phyloP scores from a whole-genome alignment of 1,284 basidiomycete species.

The Puccinia coronata region DNA sequence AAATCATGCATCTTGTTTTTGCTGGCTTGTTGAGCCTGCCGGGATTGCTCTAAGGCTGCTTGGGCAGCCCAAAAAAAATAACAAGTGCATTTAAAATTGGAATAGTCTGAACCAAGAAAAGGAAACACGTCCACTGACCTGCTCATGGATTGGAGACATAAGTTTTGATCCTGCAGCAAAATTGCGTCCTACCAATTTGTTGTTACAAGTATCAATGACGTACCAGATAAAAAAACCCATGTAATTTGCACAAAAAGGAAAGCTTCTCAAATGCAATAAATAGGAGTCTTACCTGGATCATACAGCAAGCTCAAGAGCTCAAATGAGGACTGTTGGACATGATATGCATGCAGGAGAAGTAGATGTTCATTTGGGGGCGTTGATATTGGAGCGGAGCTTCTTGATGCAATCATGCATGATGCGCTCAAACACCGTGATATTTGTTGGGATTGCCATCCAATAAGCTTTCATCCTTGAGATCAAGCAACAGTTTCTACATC shows the following conservation, averaged over 20 bases:
- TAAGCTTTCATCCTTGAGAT: constrained; percentile 83
- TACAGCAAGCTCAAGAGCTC: constrained; percentile 41
- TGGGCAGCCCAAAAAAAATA: constrained; percentile 29
- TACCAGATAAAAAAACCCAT: not conserved
- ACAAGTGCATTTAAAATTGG: not conserved
- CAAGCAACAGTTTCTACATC: constrained; percentile 81
- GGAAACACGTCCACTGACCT: constrained; percentile 16
- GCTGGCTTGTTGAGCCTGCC: constrained; percentile 36
- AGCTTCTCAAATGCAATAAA: not conserved
- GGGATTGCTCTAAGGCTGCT: constrained; percentile 37
- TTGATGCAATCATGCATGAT: constrained; percentile 97
- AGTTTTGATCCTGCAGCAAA: constrained; percentile 25
- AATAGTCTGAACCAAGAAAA: not conserved
- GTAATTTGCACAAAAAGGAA: not conserved
- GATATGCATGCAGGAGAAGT: constrained; percentile 85
- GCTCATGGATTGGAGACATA: constrained; percentile 38
- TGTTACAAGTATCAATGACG: constrained; percentile 38
- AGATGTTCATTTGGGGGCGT: constrained; percentile 97
- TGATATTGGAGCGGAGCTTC: constrained; percentile 86
- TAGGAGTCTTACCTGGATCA: constrained; percentile 53
- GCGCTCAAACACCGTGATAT: constrained; percentile 80
- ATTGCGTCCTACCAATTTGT: constrained; percentile 37
- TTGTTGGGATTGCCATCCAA: constrained; percentile 75
- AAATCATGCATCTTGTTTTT: constrained; percentile 36
- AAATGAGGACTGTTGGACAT: constrained; percentile 67